Base-by-base conservation (phyloP, 768 basidiomycete genomes). In the Mycena crocata region DNA sequence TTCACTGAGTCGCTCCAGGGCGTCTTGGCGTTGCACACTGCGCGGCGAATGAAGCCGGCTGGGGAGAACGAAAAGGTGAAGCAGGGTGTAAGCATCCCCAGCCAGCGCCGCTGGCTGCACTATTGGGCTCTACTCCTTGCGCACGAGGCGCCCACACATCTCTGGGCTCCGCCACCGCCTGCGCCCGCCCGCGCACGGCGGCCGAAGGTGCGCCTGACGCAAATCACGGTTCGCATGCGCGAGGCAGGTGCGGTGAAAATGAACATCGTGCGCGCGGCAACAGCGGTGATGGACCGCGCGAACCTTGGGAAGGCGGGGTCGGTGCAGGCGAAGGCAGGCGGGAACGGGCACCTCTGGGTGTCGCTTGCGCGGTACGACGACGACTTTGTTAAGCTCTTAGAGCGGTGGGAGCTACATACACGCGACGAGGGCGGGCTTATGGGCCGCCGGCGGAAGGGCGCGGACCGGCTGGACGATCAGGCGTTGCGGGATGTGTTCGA, bases 351-450 rank as follows among this genome's bases (percentile, higher is more conserved):
- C 37, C 78, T 89, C 5, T 94, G 91, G 92, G 89, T 83, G 3
- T 93, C 92, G 23, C 78, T 96, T 15, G 90, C 92, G n/a, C 83
- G 93, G 59, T 96, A 96, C 73, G 88, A 90, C 66, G 93, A 95
- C 69, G 80, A 76, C 1, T 83, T 95, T 39, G 86, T 93, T 5
- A 84, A 86, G 6, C 78, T 83, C 46, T 80, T 95, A 15, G 89
- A 92, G 72, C 76, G 76, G 50, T 89, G 87, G 86, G 92, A 94
- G 76, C 74, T 74, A 56, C 77, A 80, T 61, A 89, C 89, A 8
- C 82, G 87, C 12, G 78, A 79, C 62, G 74, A 77, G 51, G 69
- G 72, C 12, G 75, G 70, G 23, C 77, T 80, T 42, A 80, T 85
- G 78, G 81, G 83, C 57, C 72, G 77, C 67, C 64, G 77, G 56